Conservation (phyloP, 1,139 yeast species). For the Geotrichum fermentans region DNA sequence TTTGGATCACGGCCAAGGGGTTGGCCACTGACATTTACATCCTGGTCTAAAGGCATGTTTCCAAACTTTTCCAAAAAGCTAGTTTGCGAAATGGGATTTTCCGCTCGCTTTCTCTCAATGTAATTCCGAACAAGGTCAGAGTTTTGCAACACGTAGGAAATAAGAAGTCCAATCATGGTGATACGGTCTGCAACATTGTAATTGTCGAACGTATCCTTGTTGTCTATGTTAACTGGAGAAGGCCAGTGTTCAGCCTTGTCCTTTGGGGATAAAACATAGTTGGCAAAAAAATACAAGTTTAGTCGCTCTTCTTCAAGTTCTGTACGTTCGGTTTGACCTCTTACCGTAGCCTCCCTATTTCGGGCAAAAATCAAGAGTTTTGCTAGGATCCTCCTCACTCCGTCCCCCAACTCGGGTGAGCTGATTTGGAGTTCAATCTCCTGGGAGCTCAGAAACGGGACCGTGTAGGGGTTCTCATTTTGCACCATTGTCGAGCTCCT, state of each 20-base stretch:
- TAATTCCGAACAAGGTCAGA: not conserved
- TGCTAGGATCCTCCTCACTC: not conserved
- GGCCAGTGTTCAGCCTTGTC: not conserved
- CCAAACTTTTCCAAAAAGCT: not conserved
- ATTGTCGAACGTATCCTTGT: not conserved
- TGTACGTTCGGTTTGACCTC: not conserved
- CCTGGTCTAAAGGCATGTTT: not conserved
- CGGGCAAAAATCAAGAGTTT: not conserved
- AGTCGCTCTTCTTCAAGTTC: not conserved
- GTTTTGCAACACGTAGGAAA: not conserved
- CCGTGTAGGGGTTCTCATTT: not conserved
- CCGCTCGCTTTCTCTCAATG: not conserved
- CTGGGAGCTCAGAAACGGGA: not conserved
- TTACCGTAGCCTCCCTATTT: not conserved
- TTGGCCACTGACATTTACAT: not conserved
- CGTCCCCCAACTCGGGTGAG: not conserved
- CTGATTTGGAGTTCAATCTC: constrained; percentile 1
- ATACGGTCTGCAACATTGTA: not conserved
- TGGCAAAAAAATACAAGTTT: not conserved
- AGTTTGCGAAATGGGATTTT: not conserved
- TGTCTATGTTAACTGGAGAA: not conserved
- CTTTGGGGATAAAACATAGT: not conserved
- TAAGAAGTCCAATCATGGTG: not conserved
- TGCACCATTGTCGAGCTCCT: not conserved
- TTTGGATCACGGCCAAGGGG: not conserved